These are phyloP conservation scores for Glaciozyma martinii DNA, from an alignment of 768 basidiomycete species.

Conservation along the genomic window DNA sequence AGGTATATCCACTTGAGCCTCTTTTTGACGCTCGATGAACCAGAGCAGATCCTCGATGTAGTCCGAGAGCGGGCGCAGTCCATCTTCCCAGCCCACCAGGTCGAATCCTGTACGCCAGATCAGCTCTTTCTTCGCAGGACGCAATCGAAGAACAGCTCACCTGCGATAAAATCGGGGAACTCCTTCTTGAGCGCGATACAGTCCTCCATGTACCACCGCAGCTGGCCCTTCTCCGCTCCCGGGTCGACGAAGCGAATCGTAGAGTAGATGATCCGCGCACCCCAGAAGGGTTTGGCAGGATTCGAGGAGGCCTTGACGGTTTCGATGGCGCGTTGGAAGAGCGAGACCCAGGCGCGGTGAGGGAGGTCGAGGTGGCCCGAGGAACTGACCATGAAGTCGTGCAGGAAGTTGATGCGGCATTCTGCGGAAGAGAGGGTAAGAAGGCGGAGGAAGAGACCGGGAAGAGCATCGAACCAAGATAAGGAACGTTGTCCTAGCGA, in stretches of 20 bases:
- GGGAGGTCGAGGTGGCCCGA: not conserved
- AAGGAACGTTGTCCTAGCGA: not conserved
- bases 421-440: not conserved
- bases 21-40: slow-evolving; percentile 53
- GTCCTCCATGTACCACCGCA: slow-evolving; percentile 63
- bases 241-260: slow-evolving; percentile 49
- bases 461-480: not conserved
- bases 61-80: slow-evolving; percentile 33
- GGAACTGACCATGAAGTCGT: not conserved
- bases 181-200: slow-evolving; percentile 63
- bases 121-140: not conserved
- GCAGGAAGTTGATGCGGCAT: slow-evolving; percentile 1
- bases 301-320: not conserved
- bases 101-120: slow-evolving; percentile 53
- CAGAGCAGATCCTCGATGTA: slow-evolving; percentile 55
- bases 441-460: not conserved
- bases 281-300: not conserved
- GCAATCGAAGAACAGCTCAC: slow-evolving; percentile 37
- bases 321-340: not conserved
- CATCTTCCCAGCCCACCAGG: slow-evolving; percentile 67
- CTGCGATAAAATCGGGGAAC: slow-evolving; percentile 63
- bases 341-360: not conserved
- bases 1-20: slow-evolving; percentile 57
- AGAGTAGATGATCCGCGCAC: slow-evolving; percentile 39
- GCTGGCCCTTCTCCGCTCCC: slow-evolving; percentile 44